Conservation (phyloP, 2,329 filamentous ascomycete species). For the Nemania serpens region DNA sequence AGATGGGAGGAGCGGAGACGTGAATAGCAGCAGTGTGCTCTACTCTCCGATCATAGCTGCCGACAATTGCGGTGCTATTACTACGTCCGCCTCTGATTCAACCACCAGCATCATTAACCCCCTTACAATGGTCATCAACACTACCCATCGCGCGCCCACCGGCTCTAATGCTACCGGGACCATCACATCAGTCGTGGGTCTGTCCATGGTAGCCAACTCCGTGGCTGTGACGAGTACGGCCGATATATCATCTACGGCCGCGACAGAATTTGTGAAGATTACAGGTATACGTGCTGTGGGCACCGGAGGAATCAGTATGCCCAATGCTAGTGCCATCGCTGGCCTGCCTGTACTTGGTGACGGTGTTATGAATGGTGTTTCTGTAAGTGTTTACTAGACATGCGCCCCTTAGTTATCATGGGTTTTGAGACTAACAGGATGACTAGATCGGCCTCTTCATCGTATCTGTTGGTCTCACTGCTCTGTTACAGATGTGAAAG, state of each 20-base stretch:
- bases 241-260: constrained; percentile 5
- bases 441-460: constrained; percentile 33
- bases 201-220: constrained; percentile 1
- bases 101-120: constrained; percentile 12
- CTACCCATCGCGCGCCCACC: neutral
- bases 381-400: constrained; percentile 29
- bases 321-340: constrained; percentile 29
- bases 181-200: neutral
- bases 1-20: constrained; percentile 23
- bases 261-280: constrained; percentile 18
- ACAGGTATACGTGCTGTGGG: constrained; percentile 2
- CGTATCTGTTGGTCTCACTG: constrained; percentile 29
- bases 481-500: constrained; percentile 32
- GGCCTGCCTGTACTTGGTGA: constrained; percentile 29
- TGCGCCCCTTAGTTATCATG: neutral
- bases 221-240: constrained; percentile 4
- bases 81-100: constrained; percentile 5
- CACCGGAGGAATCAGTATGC: constrained; percentile 24
- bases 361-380: constrained; percentile 29
- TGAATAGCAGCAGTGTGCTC: constrained; percentile 12
- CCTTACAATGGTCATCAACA: constrained; percentile 5
- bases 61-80: neutral
- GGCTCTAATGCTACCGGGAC: neutral
- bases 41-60: neutral
- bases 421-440: constrained; percentile 22